Evolutionary conservation across 2,329 filamentous ascomycete genomes (phyloP).

Genomic region (Neopestalotiopsis rosae): DNA sequence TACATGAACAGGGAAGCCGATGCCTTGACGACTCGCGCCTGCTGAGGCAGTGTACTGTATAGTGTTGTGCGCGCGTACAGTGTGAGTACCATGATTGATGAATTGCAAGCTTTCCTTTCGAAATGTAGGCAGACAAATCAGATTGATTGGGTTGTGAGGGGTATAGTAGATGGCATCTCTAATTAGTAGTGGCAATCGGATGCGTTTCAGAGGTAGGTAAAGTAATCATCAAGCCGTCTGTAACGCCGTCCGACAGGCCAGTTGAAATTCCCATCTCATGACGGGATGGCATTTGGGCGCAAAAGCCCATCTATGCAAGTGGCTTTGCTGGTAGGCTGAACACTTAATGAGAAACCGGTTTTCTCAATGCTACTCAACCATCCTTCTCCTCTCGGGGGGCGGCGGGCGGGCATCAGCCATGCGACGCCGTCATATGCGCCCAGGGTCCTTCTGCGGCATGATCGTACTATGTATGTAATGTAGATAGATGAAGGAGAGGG

Average conservation of each 20-base stretch:
- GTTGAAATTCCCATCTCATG: slow-evolving; percentile 1
- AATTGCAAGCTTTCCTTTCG: not conserved
- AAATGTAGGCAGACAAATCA: not conserved
- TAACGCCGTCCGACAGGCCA: not conserved
- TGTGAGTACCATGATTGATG: not conserved
- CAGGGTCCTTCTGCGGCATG: not conserved
- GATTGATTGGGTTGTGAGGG: not conserved
- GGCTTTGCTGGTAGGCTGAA: not conserved
- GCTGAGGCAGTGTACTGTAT: not conserved
- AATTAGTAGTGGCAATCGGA: not conserved
- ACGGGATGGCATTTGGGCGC: slow-evolving; percentile 10
- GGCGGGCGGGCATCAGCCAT: not conserved
- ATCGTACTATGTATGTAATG: not conserved
- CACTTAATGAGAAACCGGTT: slow-evolving; percentile 7
- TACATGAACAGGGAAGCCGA: not conserved
- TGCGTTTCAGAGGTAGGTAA: too few species aligned
- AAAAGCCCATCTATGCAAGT: not conserved
- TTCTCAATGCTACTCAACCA: slow-evolving; percentile 5
- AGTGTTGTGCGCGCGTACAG: not conserved
- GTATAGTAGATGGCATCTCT: not conserved
- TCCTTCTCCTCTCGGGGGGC: too few species aligned
- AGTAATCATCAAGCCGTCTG: not conserved
- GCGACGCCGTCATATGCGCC: not conserved
- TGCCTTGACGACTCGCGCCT: not conserved
- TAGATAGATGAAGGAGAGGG: not conserved